These are phyloP conservation scores for Taxillus chinensis DNA, from an alignment of 164 flowering plant genomes.

Conservation along the genomic window DNA sequence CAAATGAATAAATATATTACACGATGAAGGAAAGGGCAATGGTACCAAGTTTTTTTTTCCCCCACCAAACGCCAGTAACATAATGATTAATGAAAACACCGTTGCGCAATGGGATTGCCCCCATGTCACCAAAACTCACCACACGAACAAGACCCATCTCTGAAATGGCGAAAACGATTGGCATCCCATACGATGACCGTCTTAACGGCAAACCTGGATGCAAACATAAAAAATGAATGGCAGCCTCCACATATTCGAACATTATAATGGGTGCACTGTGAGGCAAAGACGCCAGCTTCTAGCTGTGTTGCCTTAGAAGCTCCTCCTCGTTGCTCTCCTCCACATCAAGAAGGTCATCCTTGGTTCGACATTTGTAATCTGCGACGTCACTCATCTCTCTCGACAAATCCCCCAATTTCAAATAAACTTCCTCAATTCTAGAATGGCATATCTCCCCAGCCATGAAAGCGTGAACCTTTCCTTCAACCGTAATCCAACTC, in stretches of 20 bases:
- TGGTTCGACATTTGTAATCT: conserved; percentile 35
- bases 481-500: conserved; percentile 78
- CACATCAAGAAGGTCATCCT: conserved; percentile 60
- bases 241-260: conserved; percentile 77
- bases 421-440: conserved; percentile 41
- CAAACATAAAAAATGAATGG: conserved; percentile 60
- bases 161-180: conserved; percentile 73
- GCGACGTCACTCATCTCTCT: conserved; percentile 40
- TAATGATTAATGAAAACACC: too few relatives aligned
- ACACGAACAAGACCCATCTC: conserved; percentile 52
- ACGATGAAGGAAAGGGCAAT: too few relatives aligned
- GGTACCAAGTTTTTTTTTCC: too few relatives aligned
- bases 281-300: conserved; percentile 70
- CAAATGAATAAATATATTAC: too few relatives aligned
- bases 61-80: too few relatives aligned
- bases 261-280: conserved; percentile 46
- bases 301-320: conserved; percentile 66
- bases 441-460: conserved; percentile 63
- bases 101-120: too few relatives aligned
- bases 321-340: conserved; percentile 42
- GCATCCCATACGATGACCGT: conserved; percentile 58
- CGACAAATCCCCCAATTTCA: conserved; percentile 40
- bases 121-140: too few relatives aligned
- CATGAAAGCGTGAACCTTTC: conserved; percentile 56
- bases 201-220: conserved; percentile 40